A percentile compares a stretch with the other conserved stretches of the same genome.
phyloP scores from a whole-genome alignment of 257 asterid genomes.

The Capsicum pubescens region DNA sequence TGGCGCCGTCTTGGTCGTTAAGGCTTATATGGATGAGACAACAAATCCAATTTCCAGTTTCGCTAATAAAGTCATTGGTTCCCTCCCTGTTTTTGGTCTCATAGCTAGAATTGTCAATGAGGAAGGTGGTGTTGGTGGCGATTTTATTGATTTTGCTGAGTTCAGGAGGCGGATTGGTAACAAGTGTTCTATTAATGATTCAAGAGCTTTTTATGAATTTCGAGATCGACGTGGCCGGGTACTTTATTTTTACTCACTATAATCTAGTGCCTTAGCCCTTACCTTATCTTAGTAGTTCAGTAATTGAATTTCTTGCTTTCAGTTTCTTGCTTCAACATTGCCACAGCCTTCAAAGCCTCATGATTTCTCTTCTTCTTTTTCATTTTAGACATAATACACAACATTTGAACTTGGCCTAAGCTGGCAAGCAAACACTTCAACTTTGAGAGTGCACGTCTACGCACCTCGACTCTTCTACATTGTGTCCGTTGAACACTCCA shows the following conservation, averaged over 20 bases:
- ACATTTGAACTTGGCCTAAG: too few species aligned
- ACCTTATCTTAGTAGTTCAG: neutral
- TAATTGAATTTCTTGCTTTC: too few species aligned
- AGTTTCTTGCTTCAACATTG: too few species aligned
- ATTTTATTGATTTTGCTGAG: slow-evolving; percentile 86
- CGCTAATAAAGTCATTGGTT: slow-evolving; percentile 77
- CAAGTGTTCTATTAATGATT: slow-evolving; percentile 83
- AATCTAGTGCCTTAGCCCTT: neutral
- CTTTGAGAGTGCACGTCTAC: too few species aligned
- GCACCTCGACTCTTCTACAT: too few species aligned
- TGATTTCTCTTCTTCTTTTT: too few species aligned
- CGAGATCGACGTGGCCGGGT: slow-evolving; percentile 91
- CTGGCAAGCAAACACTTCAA: too few species aligned
- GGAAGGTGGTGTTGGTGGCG: slow-evolving; percentile 93
- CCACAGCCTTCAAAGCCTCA: too few species aligned
- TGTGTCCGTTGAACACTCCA: too few species aligned
- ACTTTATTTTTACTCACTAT: neutral
- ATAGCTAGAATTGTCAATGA: slow-evolving; percentile 75
- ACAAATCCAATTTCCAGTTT: slow-evolving; percentile 70
- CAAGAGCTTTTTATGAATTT: slow-evolving; percentile 76
- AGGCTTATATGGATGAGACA: slow-evolving; percentile 86
- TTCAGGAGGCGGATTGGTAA: slow-evolving; percentile 88
- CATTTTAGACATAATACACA: too few species aligned
- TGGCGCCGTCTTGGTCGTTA: slow-evolving; percentile 44
- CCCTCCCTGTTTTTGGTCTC: slow-evolving; percentile 89